A percentile compares a stretch with the other conserved stretches of the same genome.
These are phyloP conservation scores for Neoscytalidium dimidiatum DNA, from an alignment of 2,329 filamentous ascomycete species.

Conservation along the genomic window DNA sequence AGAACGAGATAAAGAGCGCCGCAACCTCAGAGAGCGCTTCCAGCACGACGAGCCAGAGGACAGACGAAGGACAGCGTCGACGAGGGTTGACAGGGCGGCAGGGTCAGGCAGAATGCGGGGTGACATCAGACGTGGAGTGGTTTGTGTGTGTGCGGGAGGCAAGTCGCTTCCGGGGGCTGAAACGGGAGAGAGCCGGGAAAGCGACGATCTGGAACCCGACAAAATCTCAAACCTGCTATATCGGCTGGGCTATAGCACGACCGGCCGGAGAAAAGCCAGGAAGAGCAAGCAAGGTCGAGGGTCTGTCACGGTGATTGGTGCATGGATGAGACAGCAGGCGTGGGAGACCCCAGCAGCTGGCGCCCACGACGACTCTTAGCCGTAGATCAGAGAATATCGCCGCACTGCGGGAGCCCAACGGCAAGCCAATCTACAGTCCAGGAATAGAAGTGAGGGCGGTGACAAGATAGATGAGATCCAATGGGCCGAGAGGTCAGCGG, in stretches of 20 bases:
- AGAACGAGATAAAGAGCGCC: neutral
- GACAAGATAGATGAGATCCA: neutral
- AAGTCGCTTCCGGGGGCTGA: conserved; percentile 9
- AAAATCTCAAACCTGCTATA: conserved; percentile 4
- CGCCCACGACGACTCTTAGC: neutral
- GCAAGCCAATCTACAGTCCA: neutral
- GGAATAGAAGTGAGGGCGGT: neutral
- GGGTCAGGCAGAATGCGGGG: neutral
- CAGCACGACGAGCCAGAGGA: neutral
- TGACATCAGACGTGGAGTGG: conserved; percentile 10
- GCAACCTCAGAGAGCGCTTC: no score
- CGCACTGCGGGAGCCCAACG: neutral
- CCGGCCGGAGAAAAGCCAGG: neutral
- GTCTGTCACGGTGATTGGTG: neutral
- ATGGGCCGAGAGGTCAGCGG: neutral
- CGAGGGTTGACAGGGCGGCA: neutral
- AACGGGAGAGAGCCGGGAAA: conserved; percentile 3
- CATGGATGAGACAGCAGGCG: neutral
- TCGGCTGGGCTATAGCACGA: neutral
- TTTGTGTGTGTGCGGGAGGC: conserved; percentile 9
- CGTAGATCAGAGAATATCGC: conserved; percentile 2
- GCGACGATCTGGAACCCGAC: conserved; percentile 5
- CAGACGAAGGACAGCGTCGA: neutral
- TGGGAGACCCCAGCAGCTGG: conserved; percentile 6
- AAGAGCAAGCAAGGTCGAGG: neutral